These are phyloP conservation scores for Quercus rubra DNA, from an alignment of 306 rosid genomes.

Conservation along the genomic window DNA sequence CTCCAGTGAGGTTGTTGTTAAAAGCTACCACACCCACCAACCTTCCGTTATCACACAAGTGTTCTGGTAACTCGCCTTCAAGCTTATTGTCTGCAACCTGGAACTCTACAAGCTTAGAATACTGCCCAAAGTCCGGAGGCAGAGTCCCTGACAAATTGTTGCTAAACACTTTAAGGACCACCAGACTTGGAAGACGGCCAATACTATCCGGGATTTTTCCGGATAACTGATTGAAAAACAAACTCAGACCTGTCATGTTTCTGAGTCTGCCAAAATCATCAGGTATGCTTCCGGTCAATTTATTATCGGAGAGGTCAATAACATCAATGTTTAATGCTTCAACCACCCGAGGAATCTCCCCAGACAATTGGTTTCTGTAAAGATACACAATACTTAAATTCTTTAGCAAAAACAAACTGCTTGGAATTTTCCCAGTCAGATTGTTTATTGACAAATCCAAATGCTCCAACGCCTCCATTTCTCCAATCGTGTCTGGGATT, in stretches of 20 bases:
- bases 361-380: constrained; percentile 38
- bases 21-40: constrained; percentile 33
- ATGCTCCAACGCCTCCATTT: constrained; percentile 45
- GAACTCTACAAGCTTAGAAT: constrained; percentile 36
- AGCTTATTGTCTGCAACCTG: constrained; percentile 36
- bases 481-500: constrained; percentile 51
- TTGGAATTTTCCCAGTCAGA: constrained; percentile 51
- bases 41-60: constrained; percentile 43
- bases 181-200: constrained; percentile 49
- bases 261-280: constrained; percentile 52
- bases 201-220: constrained; percentile 56
- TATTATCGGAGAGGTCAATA: constrained; percentile 44
- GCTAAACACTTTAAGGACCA: constrained; percentile 26
- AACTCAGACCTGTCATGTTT: constrained; percentile 27
- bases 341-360: constrained; percentile 46
- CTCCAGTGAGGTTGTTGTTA: constrained; percentile 50
- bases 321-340: constrained; percentile 37
- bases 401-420: constrained; percentile 37
- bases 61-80: constrained; percentile 49
- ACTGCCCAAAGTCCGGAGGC: constrained; percentile 57
- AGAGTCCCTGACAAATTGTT: constrained; percentile 57
- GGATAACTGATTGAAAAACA: constrained; percentile 39
- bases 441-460: constrained; percentile 35
- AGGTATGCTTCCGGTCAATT: constrained; percentile 52
- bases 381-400: constrained; percentile 40